Evolutionary conservation across 2,329 filamentous ascomycete genomes (phyloP), one percentile per base, ranked within the genome.

Genomic region (Zasmidium cellare): DNA sequence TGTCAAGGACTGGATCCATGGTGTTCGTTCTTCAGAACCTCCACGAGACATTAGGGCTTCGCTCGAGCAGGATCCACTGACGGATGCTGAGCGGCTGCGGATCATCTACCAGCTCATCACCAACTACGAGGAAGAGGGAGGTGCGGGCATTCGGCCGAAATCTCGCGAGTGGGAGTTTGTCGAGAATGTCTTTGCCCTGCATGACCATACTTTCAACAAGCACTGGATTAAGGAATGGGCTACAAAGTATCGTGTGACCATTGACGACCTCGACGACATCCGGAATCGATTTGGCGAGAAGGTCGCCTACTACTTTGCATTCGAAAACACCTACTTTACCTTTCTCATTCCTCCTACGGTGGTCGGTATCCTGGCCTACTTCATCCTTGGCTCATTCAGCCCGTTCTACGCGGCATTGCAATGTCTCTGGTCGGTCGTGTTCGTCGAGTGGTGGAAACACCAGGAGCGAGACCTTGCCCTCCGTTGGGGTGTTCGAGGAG

Each of bases 361-460:
- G 3, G 87, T 94, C 66, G 93, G 93, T 2, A 80, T 90, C 44
- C 80, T 84, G 1, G 84, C 88, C 12, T 97, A 91, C 90, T 74
- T 92, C 25, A 78, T 96, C n/a, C 80, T 96, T 0, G 91, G 91
- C 9, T 84, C 88, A 57, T 97, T 92, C 75, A 96, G 92, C 1
- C 84, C 87, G 57, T 75, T 92, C 51, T 97, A 96, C 67, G 90
- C 89, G 14, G 74, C 92, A 1, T 81, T 88, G 46, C 92, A 88
- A 70, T 88, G 87, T 31, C 77, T 96, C n/a, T 96, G 92, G 91
- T 88, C 88, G 57, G 87, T 94, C 2, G 79, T 93, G 49, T 97
- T 97, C 71, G 89, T 96, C 56, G 93, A 97, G 72, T 96, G 90
- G 75, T 97, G 93, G 93, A 96, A 96, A 77, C 89, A 93, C 68